These are phyloP conservation scores for Dipodascopsis uninucleata DNA, from an alignment of 805 yeast genomes.

Conservation along the genomic window DNA sequence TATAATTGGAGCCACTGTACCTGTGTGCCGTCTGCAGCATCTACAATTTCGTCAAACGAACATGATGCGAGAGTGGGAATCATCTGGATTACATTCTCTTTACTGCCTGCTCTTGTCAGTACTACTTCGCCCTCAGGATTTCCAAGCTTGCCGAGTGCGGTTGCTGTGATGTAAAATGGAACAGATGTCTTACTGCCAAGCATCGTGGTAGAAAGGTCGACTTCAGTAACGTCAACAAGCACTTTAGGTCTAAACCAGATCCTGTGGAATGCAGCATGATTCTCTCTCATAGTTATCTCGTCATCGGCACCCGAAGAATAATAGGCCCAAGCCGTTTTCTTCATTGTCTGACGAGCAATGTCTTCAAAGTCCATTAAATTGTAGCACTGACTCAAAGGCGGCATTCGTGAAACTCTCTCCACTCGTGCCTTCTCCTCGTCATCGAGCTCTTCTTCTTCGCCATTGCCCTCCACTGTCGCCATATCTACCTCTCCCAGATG, in stretches of 20 bases:
- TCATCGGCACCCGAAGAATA: conserved; percentile 91
- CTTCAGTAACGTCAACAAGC: conserved; percentile 71
- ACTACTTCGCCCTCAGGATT: conserved; percentile 91
- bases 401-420: conserved; percentile 50
- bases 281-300: conserved; percentile 84
- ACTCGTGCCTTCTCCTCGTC: conserved; percentile 44
- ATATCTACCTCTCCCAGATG: conserved; percentile 51
- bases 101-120: conserved; percentile 76
- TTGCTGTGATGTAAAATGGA: conserved; percentile 88
- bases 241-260: conserved; percentile 83
- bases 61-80: conserved; percentile 88
- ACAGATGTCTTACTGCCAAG: conserved; percentile 65
- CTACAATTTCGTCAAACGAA: conserved; percentile 79
- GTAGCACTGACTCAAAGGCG: conserved; percentile 64
- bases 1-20: conserved; percentile 87
- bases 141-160: conserved; percentile 88
- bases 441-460: conserved; percentile 30
- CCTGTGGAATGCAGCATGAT: conserved; percentile 84
- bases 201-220: conserved; percentile 69
- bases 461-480: conserved; percentile 32
- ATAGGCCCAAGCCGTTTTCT: conserved; percentile 85
- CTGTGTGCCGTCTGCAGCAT: conserved; percentile 61
- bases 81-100: conserved; percentile 76
- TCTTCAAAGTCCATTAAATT: conserved; percentile 84
- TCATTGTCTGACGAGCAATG: conserved; percentile 74